Base-by-base conservation (phyloP, 75 land plant species). In the Larix kaempferi region DNA sequence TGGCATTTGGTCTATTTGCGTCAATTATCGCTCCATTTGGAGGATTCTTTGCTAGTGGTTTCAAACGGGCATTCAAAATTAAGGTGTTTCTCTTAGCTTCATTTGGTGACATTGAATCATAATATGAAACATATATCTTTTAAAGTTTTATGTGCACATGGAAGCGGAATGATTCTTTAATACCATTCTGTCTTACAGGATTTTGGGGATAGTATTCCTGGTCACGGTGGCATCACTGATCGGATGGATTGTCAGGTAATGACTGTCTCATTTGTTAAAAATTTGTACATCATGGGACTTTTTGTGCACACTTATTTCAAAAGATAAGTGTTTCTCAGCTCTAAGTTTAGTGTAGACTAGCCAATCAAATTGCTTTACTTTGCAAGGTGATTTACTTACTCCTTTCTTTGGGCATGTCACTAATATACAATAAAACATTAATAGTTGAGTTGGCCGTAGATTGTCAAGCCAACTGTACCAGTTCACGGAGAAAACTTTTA, bases 21-120 rank as follows among this genome's bases (percentile, higher is more conserved):
- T 97, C 99, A 80, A 89, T 88, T 56, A 91, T 97, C 60, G 98
- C 99, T 74, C 99, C 99, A n/a, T 97, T 97, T 89, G 99, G 99
- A 78, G 99, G 99, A 17, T 97, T 97, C 60, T 97, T 97, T 84
- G 99, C 99, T 19, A 97, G 99, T 85, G 99, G 99, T 27, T 97
- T 97, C 79, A 97, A 97, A 74, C 87, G 99, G 75, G 99, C 99
- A 55, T 97, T 97, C 71, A 97, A 94, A 78, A 83, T 97, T 56
- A 97, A 97, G 95, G 99, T 94, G 39, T 7, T 41, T 74, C 33
- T 64, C 63, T 54, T 27, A 16, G 16, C 37, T 63, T 39, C 11
- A 15, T 12, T 71, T 57, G 75, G n/a, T 49, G 79, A 22, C 6
- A 41, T 66, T 14, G 33, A 57, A 8, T 77, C 52, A n/a, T 60